Base-by-base conservation (phyloP, 495 filamentous ascomycete genomes). In the Penicillium bialowiezense region DNA sequence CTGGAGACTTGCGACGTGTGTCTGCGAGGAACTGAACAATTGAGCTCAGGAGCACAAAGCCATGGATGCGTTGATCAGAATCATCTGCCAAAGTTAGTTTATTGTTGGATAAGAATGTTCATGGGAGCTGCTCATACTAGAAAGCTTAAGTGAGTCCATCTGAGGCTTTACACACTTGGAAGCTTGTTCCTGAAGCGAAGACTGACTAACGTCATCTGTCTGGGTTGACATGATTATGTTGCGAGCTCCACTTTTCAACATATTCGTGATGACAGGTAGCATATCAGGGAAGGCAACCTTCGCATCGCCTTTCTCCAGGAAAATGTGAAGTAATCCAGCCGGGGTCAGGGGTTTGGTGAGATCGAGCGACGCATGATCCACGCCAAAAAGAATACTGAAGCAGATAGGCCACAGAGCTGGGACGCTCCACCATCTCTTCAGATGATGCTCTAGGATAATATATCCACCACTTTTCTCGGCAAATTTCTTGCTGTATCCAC, bases 381-480 rank as follows among this genome's bases (percentile, higher is more conserved):
- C 74, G 13, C 87, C 90, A 64, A 98, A 95, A 8, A 98, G 70
- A 38, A 97, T 86, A 39, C 89, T 82, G 69, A 98, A 92, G 60
- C 89, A 90, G 29, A 93, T 84, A 6, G 86, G 83, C 95, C 95
- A 98, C 23, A 97, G 63, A 7, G 82, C 77, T 7, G 89, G 81
- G 12, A 93, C 75, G 62, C 86, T 85, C 93, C 93, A 97, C 87
- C 90, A 96, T 63, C 84, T 74, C 59, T 83, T 90, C 9, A 98
- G 75, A 34, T 86, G 81, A 58, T 88, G 75, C 33, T 84, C 85
- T 81, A 97, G 83, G 41, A 96, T 85, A 32, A 77, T 71, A 68
- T 95, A 95, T 2, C 93, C 93, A 5, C 90, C 90, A 28, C 82
- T 88, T 59, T 91, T 95, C 9, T 84, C 83, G 1, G 83, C 74